Percentiles rank a stretch among this genome's conserved stretches.
These are phyloP conservation scores for Penicillium concentricum DNA, from an alignment of 2,329 filamentous ascomycete species.

Conservation along the genomic window DNA sequence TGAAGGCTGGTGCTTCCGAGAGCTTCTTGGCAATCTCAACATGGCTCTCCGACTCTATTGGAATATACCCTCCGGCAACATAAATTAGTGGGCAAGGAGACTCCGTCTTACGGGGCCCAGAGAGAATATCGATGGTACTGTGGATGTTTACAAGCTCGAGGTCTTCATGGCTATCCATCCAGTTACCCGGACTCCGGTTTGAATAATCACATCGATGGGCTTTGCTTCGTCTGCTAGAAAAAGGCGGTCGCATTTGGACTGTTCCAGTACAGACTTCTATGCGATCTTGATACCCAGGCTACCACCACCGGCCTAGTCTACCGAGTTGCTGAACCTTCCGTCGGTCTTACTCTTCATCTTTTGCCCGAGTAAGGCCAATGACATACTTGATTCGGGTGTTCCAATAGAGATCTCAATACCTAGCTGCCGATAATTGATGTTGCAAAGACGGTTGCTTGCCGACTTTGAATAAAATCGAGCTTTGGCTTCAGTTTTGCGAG, in stretches of 20 bases:
- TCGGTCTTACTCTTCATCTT: background rate
- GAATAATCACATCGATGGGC: slow-evolving; percentile 3
- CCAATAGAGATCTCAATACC: background rate
- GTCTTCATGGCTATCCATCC: slow-evolving; percentile 4
- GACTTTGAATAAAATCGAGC: background rate
- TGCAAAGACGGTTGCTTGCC: background rate
- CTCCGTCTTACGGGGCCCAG: background rate
- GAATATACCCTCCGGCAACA: slow-evolving; percentile 7
- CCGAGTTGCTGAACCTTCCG: background rate
- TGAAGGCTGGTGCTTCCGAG: slow-evolving; percentile 2
- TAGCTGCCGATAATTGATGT: slow-evolving; percentile 5
- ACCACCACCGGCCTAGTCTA: background rate
- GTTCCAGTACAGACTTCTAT: slow-evolving; percentile 6
- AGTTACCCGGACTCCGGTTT: slow-evolving; percentile 10
- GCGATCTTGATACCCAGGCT: background rate
- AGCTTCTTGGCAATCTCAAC: slow-evolving; percentile 1
- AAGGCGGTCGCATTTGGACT: background rate
- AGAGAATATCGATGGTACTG: slow-evolving; percentile 8
- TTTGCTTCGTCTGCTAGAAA: background rate
- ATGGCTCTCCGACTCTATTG: background rate
- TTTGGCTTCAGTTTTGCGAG: background rate
- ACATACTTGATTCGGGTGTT: background rate
- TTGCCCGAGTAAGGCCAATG: background rate
- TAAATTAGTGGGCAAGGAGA: slow-evolving; percentile 2
- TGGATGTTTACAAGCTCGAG: slow-evolving; percentile 8